Percentiles rank a stretch among this genome's conserved stretches.
phyloP scores from a whole-genome alignment of 2,329 filamentous ascomycete genomes.

The Ophiosphaerella herpotricha region DNA sequence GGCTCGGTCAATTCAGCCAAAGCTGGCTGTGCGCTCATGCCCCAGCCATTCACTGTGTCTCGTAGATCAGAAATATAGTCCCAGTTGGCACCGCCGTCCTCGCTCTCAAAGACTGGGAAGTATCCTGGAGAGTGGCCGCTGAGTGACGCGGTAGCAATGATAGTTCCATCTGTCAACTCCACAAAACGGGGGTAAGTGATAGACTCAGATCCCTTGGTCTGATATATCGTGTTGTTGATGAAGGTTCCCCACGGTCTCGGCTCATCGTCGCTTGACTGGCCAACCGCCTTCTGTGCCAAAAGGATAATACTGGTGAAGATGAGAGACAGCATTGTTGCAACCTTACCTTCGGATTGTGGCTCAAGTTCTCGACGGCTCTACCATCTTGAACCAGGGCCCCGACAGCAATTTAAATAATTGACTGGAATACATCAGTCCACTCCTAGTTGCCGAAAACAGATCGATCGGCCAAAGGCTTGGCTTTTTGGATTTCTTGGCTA shows the following conservation, averaged over 20 bases:
- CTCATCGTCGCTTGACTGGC: background rate
- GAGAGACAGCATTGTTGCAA: conserved; percentile 1
- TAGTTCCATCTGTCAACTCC: conserved; percentile 19
- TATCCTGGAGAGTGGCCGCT: conserved; percentile 25
- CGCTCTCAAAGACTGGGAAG: conserved; percentile 50
- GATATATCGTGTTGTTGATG: conserved; percentile 26
- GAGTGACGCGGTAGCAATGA: conserved; percentile 22
- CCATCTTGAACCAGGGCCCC: background rate
- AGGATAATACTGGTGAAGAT: background rate
- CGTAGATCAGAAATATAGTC: conserved; percentile 62
- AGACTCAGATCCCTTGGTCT: conserved; percentile 13
- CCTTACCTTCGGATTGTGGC: background rate
- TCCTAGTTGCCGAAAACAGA: background rate
- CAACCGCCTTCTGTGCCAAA: conserved; percentile 1
- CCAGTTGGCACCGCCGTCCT: conserved; percentile 58
- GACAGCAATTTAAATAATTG: background rate
- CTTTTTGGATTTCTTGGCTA: background rate
- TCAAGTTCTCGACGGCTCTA: background rate
- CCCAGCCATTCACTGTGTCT: conserved; percentile 66
- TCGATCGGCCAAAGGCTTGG: background rate
- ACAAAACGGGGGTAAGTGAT: conserved; percentile 23
- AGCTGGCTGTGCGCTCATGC: conserved; percentile 57
- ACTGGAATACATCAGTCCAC: background rate
- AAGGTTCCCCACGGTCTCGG: conserved; percentile 21
- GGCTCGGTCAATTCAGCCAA: conserved; percentile 16